Percentiles rank a stretch among this genome's conserved stretches.
phyloP scores from a whole-genome alignment of 2,329 filamentous ascomycete species.

The Fusarium miscanthi region DNA sequence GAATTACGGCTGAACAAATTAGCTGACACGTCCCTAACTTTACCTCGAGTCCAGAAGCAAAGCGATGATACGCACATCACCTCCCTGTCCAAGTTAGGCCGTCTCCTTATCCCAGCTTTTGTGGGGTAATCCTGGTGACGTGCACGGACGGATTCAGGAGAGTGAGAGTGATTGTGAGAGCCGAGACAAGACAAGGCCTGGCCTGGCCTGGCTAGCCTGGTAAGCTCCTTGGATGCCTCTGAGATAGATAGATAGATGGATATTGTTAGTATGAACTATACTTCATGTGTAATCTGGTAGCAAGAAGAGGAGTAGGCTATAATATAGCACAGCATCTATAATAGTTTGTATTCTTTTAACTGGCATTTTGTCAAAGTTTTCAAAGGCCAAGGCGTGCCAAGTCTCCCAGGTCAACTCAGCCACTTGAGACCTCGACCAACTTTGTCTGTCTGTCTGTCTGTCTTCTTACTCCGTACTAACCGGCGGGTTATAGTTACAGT shows the following conservation, averaged over 20 bases:
- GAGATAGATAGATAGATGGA: not conserved
- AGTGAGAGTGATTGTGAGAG: constrained; percentile 4
- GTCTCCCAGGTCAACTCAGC: constrained; percentile 34
- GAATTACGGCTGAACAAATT: not conserved
- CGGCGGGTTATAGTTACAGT: constrained; percentile 35
- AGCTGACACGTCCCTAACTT: not conserved
- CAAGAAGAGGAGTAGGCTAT: not conserved
- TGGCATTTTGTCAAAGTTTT: not conserved
- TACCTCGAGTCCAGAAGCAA: not conserved
- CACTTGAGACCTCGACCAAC: constrained; percentile 24
- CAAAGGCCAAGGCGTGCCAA: constrained; percentile 26
- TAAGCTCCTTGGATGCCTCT: constrained; percentile 38
- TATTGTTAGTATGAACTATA: not conserved
- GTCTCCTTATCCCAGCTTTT: constrained; percentile 41
- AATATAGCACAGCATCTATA: not conserved
- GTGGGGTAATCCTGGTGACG: constrained; percentile 40
- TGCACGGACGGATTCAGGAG: constrained; percentile 36
- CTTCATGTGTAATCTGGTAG: not conserved
- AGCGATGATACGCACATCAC: constrained; percentile 18
- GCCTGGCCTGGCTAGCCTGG: not conserved
- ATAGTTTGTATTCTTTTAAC: not conserved
- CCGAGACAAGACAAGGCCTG: not conserved
- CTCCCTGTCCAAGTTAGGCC: constrained; percentile 35
- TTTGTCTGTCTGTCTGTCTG: not conserved
- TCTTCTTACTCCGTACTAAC: constrained; percentile 33